Evolutionary conservation across 345 rosid genomes (phyloP), one percentile per base, ranked within the genome.

Genomic region (Eucalyptus pauciflora): DNA sequence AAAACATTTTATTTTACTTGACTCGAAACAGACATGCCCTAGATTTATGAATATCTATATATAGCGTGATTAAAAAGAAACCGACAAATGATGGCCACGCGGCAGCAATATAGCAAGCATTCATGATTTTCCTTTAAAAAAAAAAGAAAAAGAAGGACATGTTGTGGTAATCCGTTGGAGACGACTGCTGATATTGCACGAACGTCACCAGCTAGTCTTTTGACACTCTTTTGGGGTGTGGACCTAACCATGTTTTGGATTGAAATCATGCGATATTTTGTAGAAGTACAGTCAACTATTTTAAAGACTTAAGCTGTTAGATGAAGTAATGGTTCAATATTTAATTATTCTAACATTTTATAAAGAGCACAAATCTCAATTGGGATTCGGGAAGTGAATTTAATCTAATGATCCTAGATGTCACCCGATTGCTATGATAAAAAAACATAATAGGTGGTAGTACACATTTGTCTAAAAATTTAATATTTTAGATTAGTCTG

Each of bases 241-340:
- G 76, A n/a, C 41, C 37, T 7, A n/a, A 64, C 37, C 17, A n/a
- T n/a, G 41, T 64, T 15, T 64, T 64, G 76, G 76, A 64, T 4
- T 56, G 62, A n/a, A 64, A 64, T 64, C 4, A 52, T 3, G 5
- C 0, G 1, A 4, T 10, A 52, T 52, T 52, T 52, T 52, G 25
- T 8, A 52, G 1, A 52, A 20, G 0, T 52, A 52, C 2, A 3
- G 2, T 52, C 2, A 56, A 24, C 2, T 24, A 0, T 56, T 56
- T 2, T 24, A 56, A 24, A 56, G 0, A 10, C 2, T 56, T 25
- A 56, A 56, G 29, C 1, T 24, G 6, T 56, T 56, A 24, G 6
- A 56, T 56, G 1, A 56, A 56, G 3, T 56, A 24, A 56, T 56
- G 0, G 0, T 56, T 56, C 13, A 10, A 25, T 56, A 56, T 56